Base-by-base conservation (phyloP, 768 basidiomycete species). In the Boletus fagicola region DNA sequence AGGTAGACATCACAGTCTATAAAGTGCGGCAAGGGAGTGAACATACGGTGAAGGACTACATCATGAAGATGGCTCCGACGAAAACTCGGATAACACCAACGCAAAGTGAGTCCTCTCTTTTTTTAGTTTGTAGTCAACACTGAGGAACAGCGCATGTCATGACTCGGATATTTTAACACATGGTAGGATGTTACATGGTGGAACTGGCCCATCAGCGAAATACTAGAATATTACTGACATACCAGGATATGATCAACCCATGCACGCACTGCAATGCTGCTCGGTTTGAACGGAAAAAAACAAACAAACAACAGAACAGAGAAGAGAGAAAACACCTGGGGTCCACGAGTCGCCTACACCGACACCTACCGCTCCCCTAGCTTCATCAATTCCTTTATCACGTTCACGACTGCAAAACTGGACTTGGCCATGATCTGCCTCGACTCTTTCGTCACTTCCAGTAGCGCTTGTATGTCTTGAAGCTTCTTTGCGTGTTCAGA, bases 361-460 rank as follows among this genome's bases (percentile, higher is more conserved):
- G 18, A 28, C 22, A 7, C 44, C 48, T 56, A 68, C 22, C 68
- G 61, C 39, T 69, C 68, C 68, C 66, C 85, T 54, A 93, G 71
- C 73, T 90, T 92, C 83, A 89, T 93, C 65, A 98, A 75, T 15
- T 84, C 87, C 77, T 98, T 98, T 87, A 98, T 90, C 38, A 90
- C 89, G 72, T 97, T 98, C 40, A 96, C 96, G 62, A 98, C 84
- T 5, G 94, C 94, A 74, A 98, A 98, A 72, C 90, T 93, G 51
- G 94, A 94, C 73, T 92, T 92, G 43, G 96, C 96, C 88, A 98
- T 97, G 54, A 91, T 81, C 74, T 98, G 94, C 68, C 96, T 81
- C 58, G 88, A 86, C 64, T 92, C 90, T 75, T 98, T 98, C 47
- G 90, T 92, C 59, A 98, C 85, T 63, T 92, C 90, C 0, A 86